These are phyloP conservation scores for Massarina eburnea DNA, from an alignment of 2,329 filamentous ascomycete genomes.

Conservation along the genomic window DNA sequence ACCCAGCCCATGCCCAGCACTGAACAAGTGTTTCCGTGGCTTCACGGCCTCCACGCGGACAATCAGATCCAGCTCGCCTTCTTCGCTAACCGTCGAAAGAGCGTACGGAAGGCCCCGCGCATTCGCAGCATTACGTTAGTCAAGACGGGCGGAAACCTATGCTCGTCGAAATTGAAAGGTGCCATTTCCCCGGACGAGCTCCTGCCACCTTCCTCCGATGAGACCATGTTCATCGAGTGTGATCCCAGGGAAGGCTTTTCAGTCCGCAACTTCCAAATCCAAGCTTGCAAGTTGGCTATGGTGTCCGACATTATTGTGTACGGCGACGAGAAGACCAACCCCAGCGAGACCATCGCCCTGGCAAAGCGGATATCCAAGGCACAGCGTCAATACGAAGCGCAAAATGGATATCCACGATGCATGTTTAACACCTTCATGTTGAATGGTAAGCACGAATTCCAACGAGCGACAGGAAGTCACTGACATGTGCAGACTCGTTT, in stretches of 20 bases:
- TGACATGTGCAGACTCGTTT: constrained; percentile 30
- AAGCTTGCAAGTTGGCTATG: constrained; percentile 82
- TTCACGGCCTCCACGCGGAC: constrained; percentile 86
- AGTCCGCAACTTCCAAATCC: constrained; percentile 96
- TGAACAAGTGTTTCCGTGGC: constrained; percentile 89
- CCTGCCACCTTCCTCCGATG: constrained; percentile 54
- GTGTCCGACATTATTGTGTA: constrained; percentile 94
- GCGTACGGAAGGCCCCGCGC: constrained; percentile 70
- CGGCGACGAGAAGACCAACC: constrained; percentile 67
- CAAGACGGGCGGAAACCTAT: constrained; percentile 82
- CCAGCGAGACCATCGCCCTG: constrained; percentile 65
- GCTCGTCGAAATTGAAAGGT: constrained; percentile 76
- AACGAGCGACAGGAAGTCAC: neutral
- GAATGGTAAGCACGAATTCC: constrained; percentile 49
- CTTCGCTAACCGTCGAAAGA: constrained; percentile 76
- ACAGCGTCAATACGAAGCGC: constrained; percentile 71
- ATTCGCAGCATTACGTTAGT: constrained; percentile 81
- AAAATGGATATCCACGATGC: constrained; percentile 58
- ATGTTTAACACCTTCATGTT: constrained; percentile 84
- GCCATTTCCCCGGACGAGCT: constrained; percentile 83
- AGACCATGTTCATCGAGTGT: constrained; percentile 72
- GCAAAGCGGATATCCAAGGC: constrained; percentile 69
- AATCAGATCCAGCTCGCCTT: constrained; percentile 90
- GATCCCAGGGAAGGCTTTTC: constrained; percentile 92
- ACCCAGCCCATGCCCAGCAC: constrained; percentile 82